phyloP scores from a whole-genome alignment of 2,329 filamentous ascomycete genomes.

The Emergomyces pasteurianus region DNA sequence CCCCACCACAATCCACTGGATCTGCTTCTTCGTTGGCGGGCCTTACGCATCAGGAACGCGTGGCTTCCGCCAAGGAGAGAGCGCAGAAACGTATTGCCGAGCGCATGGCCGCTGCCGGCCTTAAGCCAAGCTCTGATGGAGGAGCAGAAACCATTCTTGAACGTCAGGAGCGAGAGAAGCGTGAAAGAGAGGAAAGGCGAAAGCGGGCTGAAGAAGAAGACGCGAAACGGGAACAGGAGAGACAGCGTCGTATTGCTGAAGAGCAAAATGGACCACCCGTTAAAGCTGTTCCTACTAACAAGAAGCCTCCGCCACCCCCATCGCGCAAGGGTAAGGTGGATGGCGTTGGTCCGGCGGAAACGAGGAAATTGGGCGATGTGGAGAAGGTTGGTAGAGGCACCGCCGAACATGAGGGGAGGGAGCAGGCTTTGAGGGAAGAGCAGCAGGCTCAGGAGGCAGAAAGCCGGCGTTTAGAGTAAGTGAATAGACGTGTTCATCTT shows the following conservation, averaged over 20 bases:
- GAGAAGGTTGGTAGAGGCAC: slow-evolving; percentile 48
- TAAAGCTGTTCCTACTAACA: slow-evolving; percentile 36
- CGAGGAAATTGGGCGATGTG: slow-evolving; percentile 43
- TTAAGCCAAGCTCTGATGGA: slow-evolving; percentile 68
- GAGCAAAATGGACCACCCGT: slow-evolving; percentile 53
- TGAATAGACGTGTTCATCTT: slow-evolving; percentile 18
- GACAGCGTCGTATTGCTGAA: slow-evolving; percentile 69
- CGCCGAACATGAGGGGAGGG: slow-evolving; percentile 47
- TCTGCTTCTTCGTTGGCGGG: slow-evolving; percentile 67
- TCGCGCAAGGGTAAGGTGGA: slow-evolving; percentile 57
- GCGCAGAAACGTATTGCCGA: slow-evolving; percentile 96
- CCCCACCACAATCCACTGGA: slow-evolving; percentile 35
- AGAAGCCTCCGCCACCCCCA: slow-evolving; percentile 59
- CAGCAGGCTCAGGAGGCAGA: slow-evolving; percentile 65
- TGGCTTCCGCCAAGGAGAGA: slow-evolving; percentile 93
- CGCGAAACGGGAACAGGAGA: slow-evolving; percentile 72
- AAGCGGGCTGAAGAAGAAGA: slow-evolving; percentile 91
- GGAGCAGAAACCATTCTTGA: slow-evolving; percentile 69
- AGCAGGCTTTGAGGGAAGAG: slow-evolving; percentile 51
- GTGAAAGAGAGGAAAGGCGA: slow-evolving; percentile 75
- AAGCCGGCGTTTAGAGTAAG: slow-evolving; percentile 72
- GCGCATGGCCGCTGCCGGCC: slow-evolving; percentile 80
- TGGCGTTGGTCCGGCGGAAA: slow-evolving; percentile 45
- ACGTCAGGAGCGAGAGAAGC: slow-evolving; percentile 74
- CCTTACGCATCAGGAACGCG: slow-evolving; percentile 83